Conservation (phyloP, 106 monocot species). For the Narthecium ossifragum region DNA sequence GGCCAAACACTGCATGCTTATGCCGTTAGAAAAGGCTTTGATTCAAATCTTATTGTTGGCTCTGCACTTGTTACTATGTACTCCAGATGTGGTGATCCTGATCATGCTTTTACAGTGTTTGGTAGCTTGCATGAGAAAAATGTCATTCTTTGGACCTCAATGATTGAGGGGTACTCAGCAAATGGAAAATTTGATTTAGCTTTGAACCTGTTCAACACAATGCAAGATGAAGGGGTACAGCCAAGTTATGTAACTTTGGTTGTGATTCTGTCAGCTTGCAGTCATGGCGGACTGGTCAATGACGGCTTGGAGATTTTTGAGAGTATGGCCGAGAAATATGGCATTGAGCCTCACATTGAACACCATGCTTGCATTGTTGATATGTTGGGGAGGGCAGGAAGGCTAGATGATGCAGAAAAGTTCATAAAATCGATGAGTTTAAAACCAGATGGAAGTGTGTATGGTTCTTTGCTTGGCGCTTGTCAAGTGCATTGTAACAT, state of each 20-base stretch:
- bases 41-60: conserved; percentile 24
- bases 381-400: conserved; percentile 42
- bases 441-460: conserved; percentile 19
- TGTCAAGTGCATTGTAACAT: conserved; percentile 42
- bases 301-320: conserved; percentile 27
- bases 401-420: conserved; percentile 27
- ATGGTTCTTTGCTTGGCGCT: conserved; percentile 47
- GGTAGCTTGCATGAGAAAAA: conserved; percentile 13
- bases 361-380: conserved; percentile 46
- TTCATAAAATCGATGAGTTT: conserved; percentile 33
- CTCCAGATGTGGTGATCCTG: conserved; percentile 30
- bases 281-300: conserved; percentile 43
- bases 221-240: conserved; percentile 25
- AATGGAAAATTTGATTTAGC: conserved; percentile 24
- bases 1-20: conserved; percentile 46
- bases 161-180: conserved; percentile 41
- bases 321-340: conserved; percentile 30
- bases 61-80: conserved; percentile 43
- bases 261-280: conserved; percentile 39
- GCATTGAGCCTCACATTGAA: conserved; percentile 21
- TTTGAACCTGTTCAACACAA: conserved; percentile 22
- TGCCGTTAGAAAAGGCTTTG: conserved; percentile 26
- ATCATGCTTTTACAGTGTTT: conserved; percentile 29
- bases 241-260: conserved; percentile 39
- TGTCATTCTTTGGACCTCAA: conserved; percentile 41